Evolutionary conservation across 139 green algal species (phyloP), one percentile per base, ranked within the genome.

Genomic region (Tetraselmis chui): DNA sequence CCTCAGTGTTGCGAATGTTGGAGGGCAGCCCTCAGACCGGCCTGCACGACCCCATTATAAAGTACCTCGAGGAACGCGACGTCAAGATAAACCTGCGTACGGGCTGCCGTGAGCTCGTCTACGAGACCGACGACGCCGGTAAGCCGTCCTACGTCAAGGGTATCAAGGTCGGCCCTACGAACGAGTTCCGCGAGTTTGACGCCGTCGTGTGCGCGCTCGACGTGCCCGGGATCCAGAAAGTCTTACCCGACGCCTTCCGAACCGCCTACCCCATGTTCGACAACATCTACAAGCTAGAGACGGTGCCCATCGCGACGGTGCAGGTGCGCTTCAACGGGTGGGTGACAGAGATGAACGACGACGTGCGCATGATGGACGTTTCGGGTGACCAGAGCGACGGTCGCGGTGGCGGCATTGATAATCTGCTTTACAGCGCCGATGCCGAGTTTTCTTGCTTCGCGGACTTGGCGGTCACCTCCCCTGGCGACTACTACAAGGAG

Each of bases 361-460:
- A 81, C 27, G 32, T 82, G 30, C 79, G 83, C 23, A 80, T 85
- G 29, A 84, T 81, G 28, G 84, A 89, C 80, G 79, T 90, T 59
- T 31, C 30, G 28, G 32, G 26, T 5, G 74, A 59, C 24, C 45
- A 45, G 27, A 76, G 59, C 26, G 31, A 80, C 59, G 59, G 25
- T 82, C 59, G 59, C 82, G 77, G 59, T 75, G 59, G 23, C 32
- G 93, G 95, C 24, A 32, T 98, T 1, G 92, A 98, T 91, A 98
- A 98, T 88, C 90, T 98, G 81, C 89, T 98, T 58, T 98, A 98
- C 90, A 92, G 83, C 1, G 89, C 92, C 23, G 92, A 97, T 82
- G 94, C 92, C 58, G 96, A 97, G 90, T 99, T 98, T 88, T 93
- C 83, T 32, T 99, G 96, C 91, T 99, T 99, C 87, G 96, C 96